Evolutionary conservation across 1,284 basidiomycete genomes (phyloP), one percentile per base, ranked within the genome.

Genomic region (Mycosarcoma mackinlayi): DNA sequence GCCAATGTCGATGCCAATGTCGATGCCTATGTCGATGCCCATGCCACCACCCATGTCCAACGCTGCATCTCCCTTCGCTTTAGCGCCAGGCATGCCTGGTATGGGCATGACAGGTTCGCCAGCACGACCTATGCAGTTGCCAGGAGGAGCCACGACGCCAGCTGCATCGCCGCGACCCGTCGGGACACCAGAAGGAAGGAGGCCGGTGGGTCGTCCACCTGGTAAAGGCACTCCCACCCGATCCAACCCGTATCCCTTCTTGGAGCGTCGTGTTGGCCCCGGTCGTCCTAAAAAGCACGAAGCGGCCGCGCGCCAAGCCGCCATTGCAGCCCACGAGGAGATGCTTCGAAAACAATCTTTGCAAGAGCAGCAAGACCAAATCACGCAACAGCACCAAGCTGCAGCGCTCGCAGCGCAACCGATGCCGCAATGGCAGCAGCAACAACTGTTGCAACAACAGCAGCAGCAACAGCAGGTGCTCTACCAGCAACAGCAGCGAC

Each of bases 241-340:
- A 11, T 66, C 63, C 44, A 66, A 66, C 24, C 63, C 63, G 10
- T 66, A 66, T 38, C 67, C 67, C 6, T 60, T 64, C 30, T 27
- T 59, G 37, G 67, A 70, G 25, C 60, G 61, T 28, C 60, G 67
- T 24, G 35, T 59, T 2, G 67, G 67, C n/a, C 67, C 67, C 16
- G 67, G 67, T 42, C 60, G 67, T 37, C 67, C 67, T 21, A 63
- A 63, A 40, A 70, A 70, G 46, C 60, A 63, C 46, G 67, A 70
- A 51, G 67, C 56, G 11, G 61, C 58, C 0, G 64, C 64, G 6
- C 60, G 67, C 39, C 51, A 70, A 63, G 61, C 67, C 21, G 64
- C 64, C 34, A 61, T 60, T 19, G 64, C 57, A 4, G 64, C 64
- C 4, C 58, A 61, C 45, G 58, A 60, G 27, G 67, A 63, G 40